Evolutionary conservation across 192 early-diverging fungal species (phyloP).

Genomic region (Coemansia sp.): DNA sequence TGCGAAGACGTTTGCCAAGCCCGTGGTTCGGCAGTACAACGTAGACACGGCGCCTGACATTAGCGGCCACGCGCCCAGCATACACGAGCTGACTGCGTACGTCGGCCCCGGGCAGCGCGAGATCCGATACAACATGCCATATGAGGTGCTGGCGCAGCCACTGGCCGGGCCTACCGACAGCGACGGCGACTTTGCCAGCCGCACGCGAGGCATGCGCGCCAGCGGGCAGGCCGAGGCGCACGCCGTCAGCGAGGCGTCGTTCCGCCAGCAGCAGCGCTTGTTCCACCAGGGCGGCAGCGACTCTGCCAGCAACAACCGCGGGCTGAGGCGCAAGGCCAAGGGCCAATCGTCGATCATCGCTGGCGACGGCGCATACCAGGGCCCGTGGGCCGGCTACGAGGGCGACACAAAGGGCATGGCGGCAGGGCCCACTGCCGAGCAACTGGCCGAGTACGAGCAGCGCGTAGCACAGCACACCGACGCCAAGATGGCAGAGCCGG

Average conservation of each 20-base stretch:
- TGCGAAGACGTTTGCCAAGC: slow-evolving; percentile 2
- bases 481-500: neutral
- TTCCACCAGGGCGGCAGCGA: slow-evolving; percentile 74
- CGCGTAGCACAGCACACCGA: slow-evolving; percentile 11
- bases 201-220: neutral
- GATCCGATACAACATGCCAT: slow-evolving; percentile 28
- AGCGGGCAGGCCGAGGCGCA: slow-evolving; percentile 36
- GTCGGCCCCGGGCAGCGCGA: slow-evolving; percentile 20
- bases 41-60: slow-evolving; percentile 42
- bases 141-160: slow-evolving; percentile 32
- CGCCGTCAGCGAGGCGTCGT: slow-evolving; percentile 50
- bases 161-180: slow-evolving; percentile 26
- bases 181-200: slow-evolving; percentile 24
- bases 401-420: slow-evolving; percentile 71
- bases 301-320: slow-evolving; percentile 53
- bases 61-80: neutral
- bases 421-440: slow-evolving; percentile 61
- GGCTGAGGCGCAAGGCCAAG: slow-evolving; percentile 65
- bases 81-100: slow-evolving; percentile 9
- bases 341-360: slow-evolving; percentile 78
- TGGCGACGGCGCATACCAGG: slow-evolving; percentile 78
- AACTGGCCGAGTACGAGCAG: slow-evolving; percentile 46
- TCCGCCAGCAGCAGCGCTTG: slow-evolving; percentile 84
- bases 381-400: slow-evolving; percentile 96
- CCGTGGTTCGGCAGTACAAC: slow-evolving; percentile 41